Conservation (phyloP, 257 asterid species). For the Nicotiana tomentosiformis region DNA sequence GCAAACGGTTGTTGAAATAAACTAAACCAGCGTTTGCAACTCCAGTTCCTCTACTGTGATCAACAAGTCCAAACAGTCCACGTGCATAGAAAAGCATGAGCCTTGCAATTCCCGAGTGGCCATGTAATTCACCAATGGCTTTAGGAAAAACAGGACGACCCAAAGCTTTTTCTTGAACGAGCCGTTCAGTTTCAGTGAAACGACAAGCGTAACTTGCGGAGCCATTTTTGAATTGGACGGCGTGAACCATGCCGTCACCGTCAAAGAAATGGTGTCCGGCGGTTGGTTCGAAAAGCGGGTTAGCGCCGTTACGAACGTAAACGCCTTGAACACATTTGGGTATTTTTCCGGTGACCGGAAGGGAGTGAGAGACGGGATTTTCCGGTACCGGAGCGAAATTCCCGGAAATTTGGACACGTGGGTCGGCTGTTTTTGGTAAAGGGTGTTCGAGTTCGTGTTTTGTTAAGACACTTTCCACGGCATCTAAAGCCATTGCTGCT, state of each 20-base stretch:
- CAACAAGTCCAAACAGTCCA: slow-evolving; percentile 61
- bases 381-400: slow-evolving; percentile 94
- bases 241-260: slow-evolving; percentile 98
- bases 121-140: slow-evolving; percentile 95
- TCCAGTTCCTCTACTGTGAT: slow-evolving; percentile 71
- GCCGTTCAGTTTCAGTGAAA: slow-evolving; percentile 75
- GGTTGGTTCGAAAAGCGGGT: slow-evolving; percentile 73
- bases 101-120: slow-evolving; percentile 89
- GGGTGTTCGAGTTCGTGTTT: slow-evolving; percentile 59
- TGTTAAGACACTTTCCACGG: slow-evolving; percentile 59
- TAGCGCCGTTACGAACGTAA: slow-evolving; percentile 90
- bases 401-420: slow-evolving; percentile 77
- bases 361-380: slow-evolving; percentile 45
- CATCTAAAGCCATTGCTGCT: slow-evolving; percentile 80
- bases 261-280: slow-evolving; percentile 98
- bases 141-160: slow-evolving; percentile 92
- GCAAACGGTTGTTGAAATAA: slow-evolving; percentile 61
- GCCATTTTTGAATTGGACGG: slow-evolving; percentile 62
- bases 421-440: slow-evolving; percentile 88
- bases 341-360: slow-evolving; percentile 62
- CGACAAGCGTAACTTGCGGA: slow-evolving; percentile 74
- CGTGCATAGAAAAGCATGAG: slow-evolving; percentile 79
- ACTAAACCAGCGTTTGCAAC: slow-evolving; percentile 96
- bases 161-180: slow-evolving; percentile 57
- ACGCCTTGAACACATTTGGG: slow-evolving; percentile 68